Evolutionary conservation across 2,329 filamentous ascomycete genomes (phyloP).

Genomic region (Aspergillus carbonarius): DNA sequence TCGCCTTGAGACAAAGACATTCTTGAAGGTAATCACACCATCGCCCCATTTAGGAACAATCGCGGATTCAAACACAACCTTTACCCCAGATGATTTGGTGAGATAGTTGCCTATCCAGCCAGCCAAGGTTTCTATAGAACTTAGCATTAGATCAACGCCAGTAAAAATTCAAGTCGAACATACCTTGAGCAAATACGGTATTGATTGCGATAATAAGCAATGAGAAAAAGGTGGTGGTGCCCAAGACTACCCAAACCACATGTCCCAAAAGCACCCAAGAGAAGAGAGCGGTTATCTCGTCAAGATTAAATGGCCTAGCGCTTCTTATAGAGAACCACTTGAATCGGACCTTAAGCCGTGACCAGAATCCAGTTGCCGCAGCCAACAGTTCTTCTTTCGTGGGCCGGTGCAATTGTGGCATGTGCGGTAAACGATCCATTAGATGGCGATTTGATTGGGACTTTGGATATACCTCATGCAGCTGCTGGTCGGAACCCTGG

Average conservation of each 20-base stretch:
- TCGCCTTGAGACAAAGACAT: conserved; percentile 90
- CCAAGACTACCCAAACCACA: conserved; percentile 91
- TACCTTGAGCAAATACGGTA: conserved; percentile 91
- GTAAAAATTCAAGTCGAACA: conserved; percentile 25
- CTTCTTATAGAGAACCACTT: conserved; percentile 98
- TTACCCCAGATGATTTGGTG: conserved; percentile 87
- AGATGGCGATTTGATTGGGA: conserved; percentile 42
- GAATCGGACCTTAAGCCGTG: conserved; percentile 83
- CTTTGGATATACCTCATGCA: conserved; percentile 15
- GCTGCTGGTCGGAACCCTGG: conserved; percentile 28
- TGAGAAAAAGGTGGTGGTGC: conserved; percentile 96
- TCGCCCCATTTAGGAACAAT: conserved; percentile 96
- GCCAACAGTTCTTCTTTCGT: conserved; percentile 91
- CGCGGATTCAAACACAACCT: conserved; percentile 94
- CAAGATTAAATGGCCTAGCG: conserved; percentile 87
- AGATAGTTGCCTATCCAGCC: conserved; percentile 94
- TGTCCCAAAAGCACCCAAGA: conserved; percentile 96
- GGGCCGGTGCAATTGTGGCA: conserved; percentile 76
- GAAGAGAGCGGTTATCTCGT: conserved; percentile 93
- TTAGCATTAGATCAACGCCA: conserved; percentile 23
- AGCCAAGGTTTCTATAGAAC: conserved; percentile 73
- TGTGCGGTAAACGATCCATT: conserved; percentile 63
- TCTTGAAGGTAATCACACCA: conserved; percentile 93
- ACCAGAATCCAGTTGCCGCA: conserved; percentile 90
- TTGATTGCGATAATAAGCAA: conserved; percentile 88